Conservation (phyloP, 345 rosid genomes). For the Noccaea bulbosa region DNA sequence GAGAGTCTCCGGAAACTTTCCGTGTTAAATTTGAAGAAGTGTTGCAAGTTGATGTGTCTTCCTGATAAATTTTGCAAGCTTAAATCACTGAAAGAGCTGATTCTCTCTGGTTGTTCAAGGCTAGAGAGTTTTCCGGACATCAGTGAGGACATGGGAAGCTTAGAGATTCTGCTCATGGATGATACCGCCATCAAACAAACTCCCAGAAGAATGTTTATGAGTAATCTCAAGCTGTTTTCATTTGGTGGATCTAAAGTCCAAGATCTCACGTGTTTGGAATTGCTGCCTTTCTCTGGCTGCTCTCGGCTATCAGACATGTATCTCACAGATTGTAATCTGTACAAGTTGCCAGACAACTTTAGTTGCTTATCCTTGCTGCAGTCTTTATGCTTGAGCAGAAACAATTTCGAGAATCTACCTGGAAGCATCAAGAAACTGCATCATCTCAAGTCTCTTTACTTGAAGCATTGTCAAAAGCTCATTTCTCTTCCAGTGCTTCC, state of each 20-base stretch:
- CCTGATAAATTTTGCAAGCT: constrained; percentile 33
- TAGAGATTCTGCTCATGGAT: constrained; percentile 43
- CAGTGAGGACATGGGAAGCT: constrained; percentile 35
- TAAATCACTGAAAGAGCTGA: constrained; percentile 31
- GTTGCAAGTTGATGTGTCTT: constrained; percentile 29
- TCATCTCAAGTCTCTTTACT: constrained; percentile 36
- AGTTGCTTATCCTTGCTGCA: constrained; percentile 34
- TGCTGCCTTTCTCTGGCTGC: constrained; percentile 38
- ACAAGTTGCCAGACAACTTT: constrained; percentile 35
- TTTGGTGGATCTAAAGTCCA: constrained; percentile 40
- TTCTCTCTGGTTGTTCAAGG: constrained; percentile 35
- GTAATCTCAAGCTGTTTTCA: constrained; percentile 38
- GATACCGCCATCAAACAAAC: constrained; percentile 30
- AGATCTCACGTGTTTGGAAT: constrained; percentile 17
- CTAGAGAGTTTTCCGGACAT: constrained; percentile 31
- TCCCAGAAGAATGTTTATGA: constrained; percentile 29
- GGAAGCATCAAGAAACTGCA: constrained; percentile 40
- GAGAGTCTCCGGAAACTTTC: constrained; percentile 2
- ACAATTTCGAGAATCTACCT: constrained; percentile 35
- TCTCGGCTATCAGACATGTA: constrained; percentile 32
- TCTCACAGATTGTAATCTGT: constrained; percentile 43
- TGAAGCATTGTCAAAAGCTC: constrained; percentile 36
- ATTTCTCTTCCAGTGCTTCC: constrained; percentile 40
- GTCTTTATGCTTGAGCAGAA: constrained; percentile 39
- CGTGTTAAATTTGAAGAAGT: constrained; percentile 33